These are phyloP conservation scores for grape (Vitis vinifera) DNA, from an alignment of 164 flowering plant species.

Conservation along the genomic window ASM3070453v1 NC_081823.1:1083001-1083500, in stretches of 20 bases:
- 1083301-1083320: too few relatives aligned
- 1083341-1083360: not conserved
- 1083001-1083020: too few relatives aligned
- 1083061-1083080: not conserved
- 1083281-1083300: too few relatives aligned
- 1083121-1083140: conserved; percentile 48
- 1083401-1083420: too few relatives aligned
- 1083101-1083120: conserved; percentile 4
- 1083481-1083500: too few relatives aligned
- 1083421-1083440: too few relatives aligned
- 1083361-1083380: too few relatives aligned
- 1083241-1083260: not conserved
- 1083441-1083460: too few relatives aligned
- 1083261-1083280: not conserved
- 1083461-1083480: too few relatives aligned
- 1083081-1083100: not conserved
- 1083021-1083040: too few relatives aligned
- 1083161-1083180: conserved; percentile 23
- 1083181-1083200: conserved; percentile 32
- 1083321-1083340: not conserved
- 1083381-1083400: too few relatives aligned
- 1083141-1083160: conserved; percentile 75
- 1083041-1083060: too few relatives aligned
- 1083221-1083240: conserved; percentile 16
- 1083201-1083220: conserved; percentile 44